Base-by-base conservation (phyloP, 305 asterid genomes). In the Plantago coronopus region DNA sequence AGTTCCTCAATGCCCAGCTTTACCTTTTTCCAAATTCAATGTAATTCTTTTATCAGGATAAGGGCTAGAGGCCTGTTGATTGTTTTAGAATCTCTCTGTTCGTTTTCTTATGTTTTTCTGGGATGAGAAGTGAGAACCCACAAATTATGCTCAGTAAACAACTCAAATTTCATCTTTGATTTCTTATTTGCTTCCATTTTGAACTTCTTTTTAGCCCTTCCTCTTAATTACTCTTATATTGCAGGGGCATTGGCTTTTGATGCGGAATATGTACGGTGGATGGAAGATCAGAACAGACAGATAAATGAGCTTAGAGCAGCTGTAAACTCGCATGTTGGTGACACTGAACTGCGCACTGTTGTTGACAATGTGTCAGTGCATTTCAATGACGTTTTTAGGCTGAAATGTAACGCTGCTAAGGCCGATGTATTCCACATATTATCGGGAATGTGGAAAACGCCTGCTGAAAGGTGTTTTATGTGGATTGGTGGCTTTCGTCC, bases 401-500 rank as follows among this genome's bases (percentile, higher is more conserved):
- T 87, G 76, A 87, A 91, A 78, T 81, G 80, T 14, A 79, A 76
- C 22, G 95, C 95, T 56, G 88, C 96, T 48, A 91, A 91, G 77
- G 86, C 74, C 0, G 97, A 91, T 34, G 96, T 81, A 1, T 91
- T 91, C 82, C 97, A 91, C 85, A 83, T 91, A 75, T 82, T 91
- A 75, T 85, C 96, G 0, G 97, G 97, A 68, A 91, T 91, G 96
- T 91, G 97, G 97, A 85, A 87, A 71, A 87, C 96, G 49, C 97
- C 94, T 2, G 95, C 96, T 0, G 98, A 91, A 57, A 78, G 98
- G 81, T 91, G 96, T 58, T 91, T 91, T 54, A 71, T 91, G 94
- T 91, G 96, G 96, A 85, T 91, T 20, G 98, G 98, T 56, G 98
- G 98, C 50, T 91, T 91, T 53, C 94, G 96, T 40, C 95, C 98